Evolutionary conservation across 2,329 filamentous ascomycete genomes (phyloP), one percentile per base, ranked within the genome.

Genomic region (Pestalotiopsis sp.): DNA sequence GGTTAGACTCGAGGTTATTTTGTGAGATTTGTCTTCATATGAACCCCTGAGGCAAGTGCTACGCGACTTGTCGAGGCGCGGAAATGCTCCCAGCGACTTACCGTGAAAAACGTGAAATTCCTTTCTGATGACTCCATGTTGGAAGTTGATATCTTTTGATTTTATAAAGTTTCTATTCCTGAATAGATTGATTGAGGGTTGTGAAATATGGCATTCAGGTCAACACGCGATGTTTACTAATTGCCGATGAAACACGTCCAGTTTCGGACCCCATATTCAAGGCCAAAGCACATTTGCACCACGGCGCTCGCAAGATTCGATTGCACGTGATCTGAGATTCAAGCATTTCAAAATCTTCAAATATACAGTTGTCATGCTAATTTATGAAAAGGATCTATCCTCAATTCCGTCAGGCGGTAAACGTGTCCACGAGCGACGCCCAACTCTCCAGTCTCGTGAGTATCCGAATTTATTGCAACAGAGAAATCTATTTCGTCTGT

Each of bases 31-130:
- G 31, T 31, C 31, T 36, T 36, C 7, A 9, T 36, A 36, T 36
- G 31, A 2, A 36, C 7, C 31, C 7, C 2, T 2, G 7, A 2
- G 11, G 31, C 17, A 3, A 20, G 31, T 7, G 12, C 1, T 45
- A 45, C 4, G 2, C 12, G 17, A 4, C 13, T 17, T 4, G 5
- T 6, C 17, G 4, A 57, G 31, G 7, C 31, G 31, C 6, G 31
- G 31, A 36, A 23, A 9, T 9, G 7, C 7, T 36, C 31, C 2
- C 9, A 2, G 56, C 1, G 14, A 14, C 65, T 17, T 31, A 67
- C 68, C 17, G 68, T 67, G 59, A 69, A 69, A 39, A 69, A 67
- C 1, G 65, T 61, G n/a, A 69, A 69, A 61, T 69, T 67, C n/a
- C 66, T 49, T 25, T 67, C 59, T 12, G 64, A 65, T n/a, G 59